Evolutionary conservation across 2,329 filamentous ascomycete species (phyloP).

Genomic region (Chaetomiaceae sp.): DNA sequence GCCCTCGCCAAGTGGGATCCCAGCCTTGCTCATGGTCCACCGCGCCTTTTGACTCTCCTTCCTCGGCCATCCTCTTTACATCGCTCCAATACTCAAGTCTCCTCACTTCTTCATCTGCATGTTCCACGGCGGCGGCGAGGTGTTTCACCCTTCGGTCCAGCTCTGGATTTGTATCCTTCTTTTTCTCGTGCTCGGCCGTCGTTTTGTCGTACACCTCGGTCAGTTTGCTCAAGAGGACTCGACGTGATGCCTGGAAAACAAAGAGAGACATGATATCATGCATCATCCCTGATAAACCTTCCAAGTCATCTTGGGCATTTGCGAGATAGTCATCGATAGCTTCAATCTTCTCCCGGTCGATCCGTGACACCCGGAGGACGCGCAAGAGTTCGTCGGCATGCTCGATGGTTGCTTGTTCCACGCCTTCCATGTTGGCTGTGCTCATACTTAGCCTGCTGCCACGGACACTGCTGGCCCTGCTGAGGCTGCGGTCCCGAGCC

Average conservation of each 20-base stretch:
- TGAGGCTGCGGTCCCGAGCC: constrained; percentile 35
- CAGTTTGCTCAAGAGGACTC: constrained; percentile 68
- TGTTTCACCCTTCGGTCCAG: constrained; percentile 53
- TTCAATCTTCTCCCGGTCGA: constrained; percentile 90
- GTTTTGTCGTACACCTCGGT: constrained; percentile 58
- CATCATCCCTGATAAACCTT: constrained; percentile 71
- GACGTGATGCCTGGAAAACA: constrained; percentile 83
- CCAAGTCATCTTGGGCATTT: constrained; percentile 69
- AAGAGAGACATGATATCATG: constrained; percentile 81
- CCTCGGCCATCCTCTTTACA: constrained; percentile 62
- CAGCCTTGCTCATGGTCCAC: constrained; percentile 42
- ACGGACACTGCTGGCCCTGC: constrained; percentile 31
- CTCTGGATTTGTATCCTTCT: constrained; percentile 43
- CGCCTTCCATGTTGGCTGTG: constrained; percentile 34
- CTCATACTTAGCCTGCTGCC: constrained; percentile 37
- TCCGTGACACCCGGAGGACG: constrained; percentile 61
- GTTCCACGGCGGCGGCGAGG: constrained; percentile 67
- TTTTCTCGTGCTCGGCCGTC: constrained; percentile 45
- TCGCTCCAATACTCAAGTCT: constrained; percentile 86
- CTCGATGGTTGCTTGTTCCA: constrained; percentile 54
- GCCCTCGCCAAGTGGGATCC: constrained; percentile 45
- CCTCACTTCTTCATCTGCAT: constrained; percentile 75
- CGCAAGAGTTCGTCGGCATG: constrained; percentile 66
- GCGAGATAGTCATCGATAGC: constrained; percentile 77
- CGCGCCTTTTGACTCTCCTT: constrained; percentile 44